Base-by-base conservation (phyloP, 140 eudicot genomes). In the Oenanthe javanica region DNA sequence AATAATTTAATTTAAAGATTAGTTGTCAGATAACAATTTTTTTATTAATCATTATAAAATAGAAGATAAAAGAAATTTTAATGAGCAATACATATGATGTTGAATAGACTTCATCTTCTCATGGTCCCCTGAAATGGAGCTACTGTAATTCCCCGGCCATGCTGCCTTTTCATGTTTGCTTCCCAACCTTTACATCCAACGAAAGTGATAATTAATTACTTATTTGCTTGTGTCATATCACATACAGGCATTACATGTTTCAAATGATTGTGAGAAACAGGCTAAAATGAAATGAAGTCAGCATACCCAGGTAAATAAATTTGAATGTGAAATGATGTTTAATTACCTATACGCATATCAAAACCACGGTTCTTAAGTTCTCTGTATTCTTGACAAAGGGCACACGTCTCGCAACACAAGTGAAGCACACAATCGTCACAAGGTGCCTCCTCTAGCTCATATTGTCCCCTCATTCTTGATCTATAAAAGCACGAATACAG, bases 371-470 rank as follows among this genome's bases (percentile, higher is more conserved):
- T 51, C 61, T 87, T 79, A 15, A 85, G 89, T 75, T 89, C 86
- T 47, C 93, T 82, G n/a, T 89, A 89, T 81, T 89, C 93, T 82
- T 89, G 93, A 75, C 93, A 89, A 13, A 89, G 72, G 36, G 90
- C 87, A 79, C 93, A 89, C 0, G 55, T 51, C 81, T 85, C 86
- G 31, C 89, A 87, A 10, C 86, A 87, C 25, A 49, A 85, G 49
- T 89, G 93, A 50, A 77, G 69, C 31, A 89, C 80, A 47, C 93
- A 89, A 51, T 89, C 93, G 2, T 77, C 77, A 77, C 85, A 89
- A 1, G 83, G 78, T 11, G 69, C 80, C 69, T 80, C 84, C 46
- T 73, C 84, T 71, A 87, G 49, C 18, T 74, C 84, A 81, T 83
- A 83, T 18, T 87, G 86, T 6, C 86, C 83, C 87, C 88, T 89